Base-by-base conservation (phyloP, 768 basidiomycete species). In the Lactifluus piperatus region DNA sequence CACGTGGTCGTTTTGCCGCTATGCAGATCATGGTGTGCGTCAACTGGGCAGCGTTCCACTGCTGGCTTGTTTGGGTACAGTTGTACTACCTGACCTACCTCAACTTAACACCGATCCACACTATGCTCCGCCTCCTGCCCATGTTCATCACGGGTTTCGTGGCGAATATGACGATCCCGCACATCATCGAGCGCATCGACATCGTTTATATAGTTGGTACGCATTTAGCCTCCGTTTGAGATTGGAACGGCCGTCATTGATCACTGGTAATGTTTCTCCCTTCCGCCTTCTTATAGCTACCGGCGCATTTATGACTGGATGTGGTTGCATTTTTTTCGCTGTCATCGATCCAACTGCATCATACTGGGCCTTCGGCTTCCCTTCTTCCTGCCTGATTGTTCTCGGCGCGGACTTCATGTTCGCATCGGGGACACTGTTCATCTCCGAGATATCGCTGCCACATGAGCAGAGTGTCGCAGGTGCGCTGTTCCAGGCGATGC, bases 401-500 rank as follows among this genome's bases (percentile, higher is more conserved):
- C 77, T 88, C 48, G 90, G 90, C 20, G 87, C 82, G 1, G 90
- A 91, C 66, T 88, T 91, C 62, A 81, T 86, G 2, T 91, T 83
- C 65, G 74, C 89, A 0, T 72, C 82, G 0, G 90, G 89, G 2
- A 86, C 85, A 5, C 72, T 91, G 16, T 91, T 86, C 64, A 79
- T 89, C 44, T 85, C 88, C 4, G 85, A 84, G 65, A 76, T 85
- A 11, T 77, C 81, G 2, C 68, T 77, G 1, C 82, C 81, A 3
- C 76, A 85, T 54, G 89, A 91, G 64, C 89, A 91, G 70, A 84
- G 82, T 69, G 74, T 91, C 4, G 82, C 84, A 5, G 88, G 86
- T 3, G 89, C 82, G 11, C 59, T 90, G 20, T 90, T 91, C 70
- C 85, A 87, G 67, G 89, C 89, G 0, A 82, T 91, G 79, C 84